Base-by-base conservation (phyloP, 805 yeast genomes). In the Kluyveromyces aestuarii region DNA sequence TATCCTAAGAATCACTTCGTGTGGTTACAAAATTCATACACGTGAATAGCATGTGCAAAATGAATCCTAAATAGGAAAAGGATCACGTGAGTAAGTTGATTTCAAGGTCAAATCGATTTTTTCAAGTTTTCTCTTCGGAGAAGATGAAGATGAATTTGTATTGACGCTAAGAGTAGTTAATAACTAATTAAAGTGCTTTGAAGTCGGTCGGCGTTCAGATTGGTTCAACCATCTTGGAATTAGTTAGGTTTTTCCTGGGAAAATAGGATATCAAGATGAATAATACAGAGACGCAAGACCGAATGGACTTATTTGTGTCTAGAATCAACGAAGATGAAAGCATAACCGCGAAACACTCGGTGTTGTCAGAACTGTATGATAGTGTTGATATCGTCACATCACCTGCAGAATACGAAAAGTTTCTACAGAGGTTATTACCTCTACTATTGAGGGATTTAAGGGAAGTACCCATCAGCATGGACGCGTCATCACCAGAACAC, bases 311-410 rank as follows among this genome's bases (percentile, higher is more conserved):
- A 45, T 81, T 86, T 65, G 87, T 80, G 50, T 66, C 79, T 49
- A 74, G 84, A 59, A 76, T 87, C 18, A 66, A 68, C 49, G 80
- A 75, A 50, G 81, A 75, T 44, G 66, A 71, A 44, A 90, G 83
- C 61, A 73, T 74, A 54, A 76, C 77, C 52, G 69, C 77, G 10
- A 81, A 81, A 55, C 84, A 85, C 53, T 72, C 89, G 0, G 77
- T 81, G 8, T 76, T 88, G 40, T 80, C 89, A 5, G 97, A 91
- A 64, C 71, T 91, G 41, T 77, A 93, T 51, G 98, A 91, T 65
- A 79, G 88, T 64, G 75, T 89, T 40, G 98, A 91, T 61, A 77
- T 88, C 2, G 84, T 86, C 66, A 84, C 84, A 52, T 84, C 87
- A 9, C 78, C 88, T 5, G 80, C 80, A 19, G 97, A 90, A 56